Conservation (phyloP, 441 rosid genomes). For the Aleurites moluccanus region DNA sequence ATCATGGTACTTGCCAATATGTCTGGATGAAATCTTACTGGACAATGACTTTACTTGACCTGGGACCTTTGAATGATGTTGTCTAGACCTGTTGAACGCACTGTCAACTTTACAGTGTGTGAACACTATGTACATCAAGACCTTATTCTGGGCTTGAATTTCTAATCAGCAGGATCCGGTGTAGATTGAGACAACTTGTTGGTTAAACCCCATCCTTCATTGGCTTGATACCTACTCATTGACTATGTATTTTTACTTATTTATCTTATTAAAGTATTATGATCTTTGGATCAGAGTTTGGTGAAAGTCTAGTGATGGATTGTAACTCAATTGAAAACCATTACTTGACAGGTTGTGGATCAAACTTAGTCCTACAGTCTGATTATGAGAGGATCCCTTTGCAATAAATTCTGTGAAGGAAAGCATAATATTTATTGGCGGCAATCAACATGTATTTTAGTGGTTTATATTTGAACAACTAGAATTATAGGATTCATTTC, state of each 20-base stretch:
- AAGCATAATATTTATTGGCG: not conserved
- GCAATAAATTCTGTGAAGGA: slow-evolving; percentile 16
- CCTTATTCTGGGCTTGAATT: not conserved
- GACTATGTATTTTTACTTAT: not conserved
- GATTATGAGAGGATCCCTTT: slow-evolving; percentile 13
- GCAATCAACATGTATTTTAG: not conserved
- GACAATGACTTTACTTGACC: not conserved
- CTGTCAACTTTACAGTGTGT: not conserved
- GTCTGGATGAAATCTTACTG: not conserved
- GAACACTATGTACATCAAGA: not conserved
- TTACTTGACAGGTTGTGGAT: slow-evolving; percentile 19
- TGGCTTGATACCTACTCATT: not conserved
- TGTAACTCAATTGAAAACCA: slow-evolving; percentile 5
- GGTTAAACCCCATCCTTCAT: not conserved
- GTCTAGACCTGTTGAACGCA: not conserved
- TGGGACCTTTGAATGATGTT: not conserved
- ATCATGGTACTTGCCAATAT: not conserved
- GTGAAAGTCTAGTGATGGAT: not conserved
- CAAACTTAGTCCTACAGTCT: slow-evolving; percentile 12
- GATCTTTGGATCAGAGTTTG: not conserved
- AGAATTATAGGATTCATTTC: slow-evolving; percentile 14
- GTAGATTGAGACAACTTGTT: not conserved
- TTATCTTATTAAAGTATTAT: not conserved
- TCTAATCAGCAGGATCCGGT: not conserved
- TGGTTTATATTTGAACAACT: slow-evolving; percentile 18